Percentiles rank a stretch among this genome's conserved stretches.
Evolutionary conservation across 768 basidiomycete species (phyloP).

Genomic region (Exsudoporus frostii): DNA sequence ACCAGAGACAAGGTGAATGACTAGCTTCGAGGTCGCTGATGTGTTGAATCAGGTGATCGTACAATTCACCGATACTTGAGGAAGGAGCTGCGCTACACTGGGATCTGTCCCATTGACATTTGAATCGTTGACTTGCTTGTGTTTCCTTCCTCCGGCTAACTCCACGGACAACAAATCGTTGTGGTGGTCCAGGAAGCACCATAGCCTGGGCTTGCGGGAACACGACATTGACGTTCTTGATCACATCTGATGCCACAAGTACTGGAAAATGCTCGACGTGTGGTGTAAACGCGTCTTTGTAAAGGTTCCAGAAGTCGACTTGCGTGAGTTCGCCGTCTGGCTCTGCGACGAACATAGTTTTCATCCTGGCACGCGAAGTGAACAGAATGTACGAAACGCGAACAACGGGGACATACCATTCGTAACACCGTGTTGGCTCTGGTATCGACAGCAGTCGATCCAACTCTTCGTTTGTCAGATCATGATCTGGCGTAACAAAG

Average conservation of each 20-base stretch:
- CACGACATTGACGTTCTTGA: conserved; percentile 85
- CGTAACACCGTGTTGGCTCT: conserved; percentile 79
- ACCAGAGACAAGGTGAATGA: conserved; percentile 67
- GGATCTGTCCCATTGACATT: conserved; percentile 73
- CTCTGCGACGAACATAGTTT: conserved; percentile 75
- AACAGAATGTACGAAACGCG: conserved; percentile 2
- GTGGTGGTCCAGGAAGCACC: conserved; percentile 70
- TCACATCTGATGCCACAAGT: conserved; percentile 87
- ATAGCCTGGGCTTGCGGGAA: conserved; percentile 87
- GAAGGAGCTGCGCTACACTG: conserved; percentile 50
- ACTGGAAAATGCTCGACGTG: conserved; percentile 54
- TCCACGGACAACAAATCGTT: conserved; percentile 85
- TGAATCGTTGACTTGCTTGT: conserved; percentile 57
- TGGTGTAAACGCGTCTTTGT: conserved; percentile 77
- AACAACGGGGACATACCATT: conserved; percentile 53
- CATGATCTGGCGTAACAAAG: conserved; percentile 51
- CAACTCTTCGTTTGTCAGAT: conserved; percentile 69
- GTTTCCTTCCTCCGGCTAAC: conserved; percentile 67
- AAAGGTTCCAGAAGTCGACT: conserved; percentile 93
- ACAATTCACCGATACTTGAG: conserved; percentile 59
- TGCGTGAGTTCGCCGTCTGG: conserved; percentile 83
- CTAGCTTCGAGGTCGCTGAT: conserved; percentile 42
- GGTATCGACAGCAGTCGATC: conserved; percentile 51
- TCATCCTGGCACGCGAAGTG: conserved; percentile 67
- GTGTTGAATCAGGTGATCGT: conserved; percentile 66